Evolutionary conservation across 2,329 filamentous ascomycete species (phyloP).

Genomic region (Clonostachys sp.): DNA sequence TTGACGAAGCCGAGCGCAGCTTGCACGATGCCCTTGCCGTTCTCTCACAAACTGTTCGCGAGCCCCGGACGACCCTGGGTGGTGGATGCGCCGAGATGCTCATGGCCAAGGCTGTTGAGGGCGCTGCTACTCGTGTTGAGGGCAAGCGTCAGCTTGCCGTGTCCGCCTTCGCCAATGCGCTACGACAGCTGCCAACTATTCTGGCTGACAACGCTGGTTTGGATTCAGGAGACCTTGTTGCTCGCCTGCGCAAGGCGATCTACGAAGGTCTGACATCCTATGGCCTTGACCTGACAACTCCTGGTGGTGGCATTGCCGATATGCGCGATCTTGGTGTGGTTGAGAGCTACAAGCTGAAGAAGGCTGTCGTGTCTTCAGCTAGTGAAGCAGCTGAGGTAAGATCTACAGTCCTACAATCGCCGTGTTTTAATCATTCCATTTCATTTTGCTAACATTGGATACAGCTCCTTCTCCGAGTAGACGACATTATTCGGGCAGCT

Average conservation of each 20-base stretch:
- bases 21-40: constrained; percentile 95
- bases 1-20: constrained; percentile 94
- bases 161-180: constrained; percentile 79
- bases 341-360: constrained; percentile 98
- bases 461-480: constrained; percentile 86
- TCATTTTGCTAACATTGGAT: not conserved
- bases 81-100: constrained; percentile 98
- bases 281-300: constrained; percentile 82
- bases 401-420: constrained; percentile 4
- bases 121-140: constrained; percentile 86
- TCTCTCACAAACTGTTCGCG: constrained; percentile 91
- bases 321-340: constrained; percentile 95
- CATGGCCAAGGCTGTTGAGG: constrained; percentile 97
- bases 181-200: constrained; percentile 92
- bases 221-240: constrained; percentile 90
- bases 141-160: constrained; percentile 97
- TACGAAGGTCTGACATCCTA: constrained; percentile 93
- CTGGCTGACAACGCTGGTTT: constrained; percentile 96
- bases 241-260: constrained; percentile 85
- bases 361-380: constrained; percentile 92
- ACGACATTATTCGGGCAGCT: constrained; percentile 95
- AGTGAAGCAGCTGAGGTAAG: constrained; percentile 94
- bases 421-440: not conserved
- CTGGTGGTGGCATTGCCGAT: constrained; percentile 87
- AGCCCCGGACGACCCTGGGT: constrained; percentile 89